Evolutionary conservation across 495 filamentous ascomycete species (phyloP), one percentile per base, ranked within the genome.

Genomic region (Choiromyces venosus): DNA sequence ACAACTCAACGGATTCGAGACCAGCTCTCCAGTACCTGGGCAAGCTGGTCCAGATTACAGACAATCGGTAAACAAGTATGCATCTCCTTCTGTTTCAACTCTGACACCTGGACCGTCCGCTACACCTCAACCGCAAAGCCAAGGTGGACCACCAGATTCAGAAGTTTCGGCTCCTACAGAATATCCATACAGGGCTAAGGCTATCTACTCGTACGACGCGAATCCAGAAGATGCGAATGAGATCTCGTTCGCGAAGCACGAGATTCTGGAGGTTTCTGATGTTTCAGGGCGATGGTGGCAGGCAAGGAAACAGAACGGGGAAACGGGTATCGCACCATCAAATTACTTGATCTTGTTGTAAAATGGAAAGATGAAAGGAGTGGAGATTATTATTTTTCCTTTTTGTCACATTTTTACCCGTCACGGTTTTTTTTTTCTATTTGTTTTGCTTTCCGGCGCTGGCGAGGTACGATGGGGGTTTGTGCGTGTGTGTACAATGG

Each of bases 241-340:
- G 83, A 98, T 99, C 74, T 94, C 91, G 76, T 99, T 99, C 86
- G 86, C 89, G 66, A 98, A 98, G 84, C 92, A 98, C 78, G 95
- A 99, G 83, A 92, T 97, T 71, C 86, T 99, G 64, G 94, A 99
- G 82, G 94, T 99, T 71, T 96, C 92, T 65, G 95, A 99, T 79
- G 96, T 99, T 71, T 97, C 93, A 79, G 95, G 95, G 38, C 84
- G 95, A 83, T 99, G 95, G 95, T 99, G 95, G 95, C 95, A 99
- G 84, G 95, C 95, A 75, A 89, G 92, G 85, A 97, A 98, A 85
- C 88, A 93, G 82, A 97, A 83, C 75, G 95, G 95, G 81, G 93
- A 97, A 78, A 97, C 95, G 68, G 95, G 95, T 78, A 97, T 98
- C 83, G 95, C 95, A 69, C 95, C 95, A 29, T 97, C 93, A 75